A percentile compares a stretch with the other conserved stretches of the same genome.
Evolutionary conservation across 176 grass and related monocot species (phyloP).

Genomic region (Triticum aestivum): DNA sequence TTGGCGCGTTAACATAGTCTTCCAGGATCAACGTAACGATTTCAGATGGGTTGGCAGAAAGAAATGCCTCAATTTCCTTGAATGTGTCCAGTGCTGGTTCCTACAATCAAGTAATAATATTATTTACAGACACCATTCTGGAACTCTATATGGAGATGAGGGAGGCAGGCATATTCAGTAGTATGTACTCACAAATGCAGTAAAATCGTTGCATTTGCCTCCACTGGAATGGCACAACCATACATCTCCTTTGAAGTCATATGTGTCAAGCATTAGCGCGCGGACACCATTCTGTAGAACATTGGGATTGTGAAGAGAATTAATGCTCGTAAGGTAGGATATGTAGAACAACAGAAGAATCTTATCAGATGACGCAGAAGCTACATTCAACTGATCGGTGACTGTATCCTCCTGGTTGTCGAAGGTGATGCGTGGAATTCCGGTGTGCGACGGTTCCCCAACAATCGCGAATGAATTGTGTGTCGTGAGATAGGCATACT

Average conservation of each 20-base stretch:
- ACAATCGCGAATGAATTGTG: conserved; percentile 83
- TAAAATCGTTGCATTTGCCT: conserved; percentile 82
- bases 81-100: conserved; percentile 84
- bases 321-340: neutral
- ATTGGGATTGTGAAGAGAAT: neutral
- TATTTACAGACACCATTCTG: neutral
- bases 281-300: conserved; percentile 73
- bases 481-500: conserved; percentile 92
- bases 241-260: conserved; percentile 80
- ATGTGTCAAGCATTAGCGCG: conserved; percentile 87
- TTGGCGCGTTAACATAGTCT: conserved; percentile 76
- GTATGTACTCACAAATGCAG: conserved; percentile 79
- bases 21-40: conserved; percentile 86
- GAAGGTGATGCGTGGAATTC: conserved; percentile 78
- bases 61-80: conserved; percentile 79
- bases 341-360: neutral
- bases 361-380: neutral
- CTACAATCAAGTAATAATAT: conserved; percentile 31
- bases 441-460: conserved; percentile 90
- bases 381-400: conserved; percentile 80
- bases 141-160: neutral
- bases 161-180: neutral
- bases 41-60: conserved; percentile 80
- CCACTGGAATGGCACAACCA: conserved; percentile 89
- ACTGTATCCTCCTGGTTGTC: conserved; percentile 86